Base-by-base conservation (phyloP, 1,284 basidiomycete genomes). In the Ceratobasidium sp. region DNA sequence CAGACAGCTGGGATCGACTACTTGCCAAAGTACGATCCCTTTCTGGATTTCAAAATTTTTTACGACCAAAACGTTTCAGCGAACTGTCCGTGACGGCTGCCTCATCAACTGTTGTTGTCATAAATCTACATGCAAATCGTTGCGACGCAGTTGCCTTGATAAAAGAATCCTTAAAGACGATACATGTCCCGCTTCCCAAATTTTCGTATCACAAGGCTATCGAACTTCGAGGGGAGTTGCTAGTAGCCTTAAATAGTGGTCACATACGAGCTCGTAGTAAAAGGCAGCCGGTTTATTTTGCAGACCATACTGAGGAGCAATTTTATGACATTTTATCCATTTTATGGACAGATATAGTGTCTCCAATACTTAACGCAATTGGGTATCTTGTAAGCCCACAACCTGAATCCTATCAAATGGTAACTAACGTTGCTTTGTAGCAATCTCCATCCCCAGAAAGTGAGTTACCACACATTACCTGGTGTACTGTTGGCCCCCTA, bases 391-490 rank as follows among this genome's bases (percentile, higher is more conserved):
- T 12, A 42, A n/a, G 13, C 33, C 1, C 40, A 20, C 33, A 9
- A 5, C 39, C 51, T 20, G 10, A 3, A 18, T 7, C 7, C 7
- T 3, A 40, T 13, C 33, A 42, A 15, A n/a, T n/a, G 18, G 15
- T 10, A 18, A 13, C 61, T 33, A 33, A 33, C 4, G 2, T 4
- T 33, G 33, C 33, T 33, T 33, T 33, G 33, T 4, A 33, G 33
- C 33, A 33, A 4, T 33, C 33, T 33, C 1, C 33, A 4, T 4
- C 33, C 4, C 33, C 33, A 33, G 33, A 5, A 23, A 1, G 10
- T 7, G 61, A 42, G 9, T 1, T 60, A 3, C 69, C 53, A 9
- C 69, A 60, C 40, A 20, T 72, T 12, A 72, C 69, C 12, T 72
- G 69, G 69, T 60, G 33, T 5, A 23, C 42, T 4, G 60, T 55